A percentile compares a stretch with the other conserved stretches of the same genome.
Conservation (phyloP, 2,329 filamentous ascomycete species). For the Apiospora hydei region DNA sequence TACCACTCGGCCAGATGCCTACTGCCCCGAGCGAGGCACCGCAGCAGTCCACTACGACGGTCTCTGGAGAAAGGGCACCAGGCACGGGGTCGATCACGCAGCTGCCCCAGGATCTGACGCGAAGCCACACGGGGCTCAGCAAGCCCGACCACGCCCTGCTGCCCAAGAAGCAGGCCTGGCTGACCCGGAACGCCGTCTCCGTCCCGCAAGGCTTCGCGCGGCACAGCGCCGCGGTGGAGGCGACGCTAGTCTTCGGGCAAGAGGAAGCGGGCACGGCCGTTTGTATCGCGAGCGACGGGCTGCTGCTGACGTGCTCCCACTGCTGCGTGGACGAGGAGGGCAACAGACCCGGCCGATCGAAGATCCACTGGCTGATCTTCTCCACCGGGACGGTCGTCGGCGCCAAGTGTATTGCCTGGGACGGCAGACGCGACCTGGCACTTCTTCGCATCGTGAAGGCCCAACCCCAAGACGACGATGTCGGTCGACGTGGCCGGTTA, state of each 20-base stretch:
- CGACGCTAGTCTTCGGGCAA: conserved; percentile 56
- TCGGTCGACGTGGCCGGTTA: no score
- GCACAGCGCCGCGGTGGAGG: conserved; percentile 25
- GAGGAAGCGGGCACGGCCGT: conserved; percentile 59
- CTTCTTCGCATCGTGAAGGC: conserved; percentile 48
- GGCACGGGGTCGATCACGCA: not conserved
- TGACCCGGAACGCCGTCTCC: conserved; percentile 5
- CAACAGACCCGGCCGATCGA: conserved; percentile 40
- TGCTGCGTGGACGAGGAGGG: conserved; percentile 53
- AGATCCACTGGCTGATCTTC: conserved; percentile 52
- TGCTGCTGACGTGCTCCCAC: conserved; percentile 59
- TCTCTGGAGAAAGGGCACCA: no score
- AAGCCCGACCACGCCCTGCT: conserved; percentile 23
- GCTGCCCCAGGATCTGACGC: conserved; percentile 28
- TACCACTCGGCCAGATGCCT: not conserved
- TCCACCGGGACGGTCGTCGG: conserved; percentile 48
- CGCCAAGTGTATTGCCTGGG: conserved; percentile 50
- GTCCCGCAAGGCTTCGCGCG: conserved; percentile 26
- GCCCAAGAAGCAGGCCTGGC: conserved; percentile 26
- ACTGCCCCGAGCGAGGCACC: not conserved
- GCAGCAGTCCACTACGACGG: not conserved
- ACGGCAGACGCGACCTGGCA: conserved; percentile 53
- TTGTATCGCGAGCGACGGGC: conserved; percentile 52
- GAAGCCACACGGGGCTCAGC: conserved; percentile 21
- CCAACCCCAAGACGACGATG: conserved; percentile 31